phyloP scores from a whole-genome alignment of 768 basidiomycete species.

The Daedaleopsis nitida region DNA sequence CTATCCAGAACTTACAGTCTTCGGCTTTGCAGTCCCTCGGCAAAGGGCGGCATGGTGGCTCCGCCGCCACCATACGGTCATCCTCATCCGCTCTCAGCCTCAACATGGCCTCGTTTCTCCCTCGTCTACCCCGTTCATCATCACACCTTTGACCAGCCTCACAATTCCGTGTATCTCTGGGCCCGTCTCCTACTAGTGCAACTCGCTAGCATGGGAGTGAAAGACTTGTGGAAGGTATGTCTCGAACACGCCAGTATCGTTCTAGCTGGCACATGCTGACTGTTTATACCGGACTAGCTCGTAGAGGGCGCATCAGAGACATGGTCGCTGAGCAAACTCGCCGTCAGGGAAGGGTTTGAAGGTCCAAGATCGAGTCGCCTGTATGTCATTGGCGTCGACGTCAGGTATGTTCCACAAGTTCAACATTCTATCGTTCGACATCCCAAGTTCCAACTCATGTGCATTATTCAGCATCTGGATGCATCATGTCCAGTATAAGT shows the following conservation, averaged over 20 bases:
- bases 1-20: not conserved
- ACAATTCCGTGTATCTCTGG: too few species aligned
- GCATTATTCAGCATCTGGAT: constrained; percentile 4
- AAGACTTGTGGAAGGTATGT: too few species aligned
- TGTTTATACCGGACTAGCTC: not conserved
- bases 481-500: not conserved
- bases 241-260: too few species aligned
- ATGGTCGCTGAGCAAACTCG: not conserved
- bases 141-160: too few species aligned
- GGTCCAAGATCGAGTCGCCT: not conserved
- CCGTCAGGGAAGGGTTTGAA: not conserved
- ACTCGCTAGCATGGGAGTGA: too few species aligned
- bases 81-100: not conserved
- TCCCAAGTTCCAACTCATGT: too few species aligned
- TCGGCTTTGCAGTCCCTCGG: not conserved
- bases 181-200: too few species aligned
- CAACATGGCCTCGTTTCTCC: too few species aligned
- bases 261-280: too few species aligned
- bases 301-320: not conserved
- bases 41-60: not conserved
- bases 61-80: not conserved
- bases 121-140: too few species aligned
- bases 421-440: too few species aligned
- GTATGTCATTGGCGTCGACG: not conserved
- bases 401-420: not conserved